These are phyloP conservation scores for Desmodesmus armatus DNA, from an alignment of 139 green algal species.

Conservation along the genomic window DNA sequence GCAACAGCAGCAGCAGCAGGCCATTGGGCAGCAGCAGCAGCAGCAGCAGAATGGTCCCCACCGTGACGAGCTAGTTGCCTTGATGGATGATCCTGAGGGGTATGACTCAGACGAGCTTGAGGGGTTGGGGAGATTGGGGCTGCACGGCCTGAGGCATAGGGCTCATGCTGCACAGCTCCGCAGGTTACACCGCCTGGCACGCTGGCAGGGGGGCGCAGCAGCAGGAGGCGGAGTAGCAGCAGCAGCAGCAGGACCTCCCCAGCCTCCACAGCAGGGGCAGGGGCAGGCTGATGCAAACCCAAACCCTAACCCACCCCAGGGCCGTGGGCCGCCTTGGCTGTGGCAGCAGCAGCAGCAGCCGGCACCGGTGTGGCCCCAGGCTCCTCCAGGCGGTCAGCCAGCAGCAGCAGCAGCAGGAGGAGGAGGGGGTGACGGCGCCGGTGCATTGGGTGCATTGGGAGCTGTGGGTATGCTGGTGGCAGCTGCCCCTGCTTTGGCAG, in stretches of 20 bases:
- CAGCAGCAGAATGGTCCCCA: background rate
- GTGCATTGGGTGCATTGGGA: too few relatives aligned
- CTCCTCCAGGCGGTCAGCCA: background rate
- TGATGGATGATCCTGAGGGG: too few relatives aligned
- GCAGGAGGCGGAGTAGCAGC: background rate
- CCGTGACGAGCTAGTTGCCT: background rate
- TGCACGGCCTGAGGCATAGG: background rate
- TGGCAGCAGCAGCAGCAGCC: constrained; percentile 4
- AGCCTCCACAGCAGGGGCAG: too few relatives aligned
- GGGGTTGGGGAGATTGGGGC: background rate
- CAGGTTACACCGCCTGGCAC: background rate
- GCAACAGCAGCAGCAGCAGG: background rate
- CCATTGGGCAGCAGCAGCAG: background rate
- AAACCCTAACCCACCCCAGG: background rate
- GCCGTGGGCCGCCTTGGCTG: background rate
- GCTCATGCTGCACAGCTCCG: background rate
- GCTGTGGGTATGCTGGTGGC: too few relatives aligned
- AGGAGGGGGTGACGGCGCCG: background rate
- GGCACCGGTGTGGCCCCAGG: background rate
- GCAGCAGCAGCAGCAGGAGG: background rate
- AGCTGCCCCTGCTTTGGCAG: background rate
- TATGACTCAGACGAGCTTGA: too few relatives aligned
- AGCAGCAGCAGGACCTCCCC: background rate
- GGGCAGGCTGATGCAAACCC: too few relatives aligned
- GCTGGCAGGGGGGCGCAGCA: background rate